Conservation (phyloP, 1,284 basidiomycete species). For the Trametes polyzona region DNA sequence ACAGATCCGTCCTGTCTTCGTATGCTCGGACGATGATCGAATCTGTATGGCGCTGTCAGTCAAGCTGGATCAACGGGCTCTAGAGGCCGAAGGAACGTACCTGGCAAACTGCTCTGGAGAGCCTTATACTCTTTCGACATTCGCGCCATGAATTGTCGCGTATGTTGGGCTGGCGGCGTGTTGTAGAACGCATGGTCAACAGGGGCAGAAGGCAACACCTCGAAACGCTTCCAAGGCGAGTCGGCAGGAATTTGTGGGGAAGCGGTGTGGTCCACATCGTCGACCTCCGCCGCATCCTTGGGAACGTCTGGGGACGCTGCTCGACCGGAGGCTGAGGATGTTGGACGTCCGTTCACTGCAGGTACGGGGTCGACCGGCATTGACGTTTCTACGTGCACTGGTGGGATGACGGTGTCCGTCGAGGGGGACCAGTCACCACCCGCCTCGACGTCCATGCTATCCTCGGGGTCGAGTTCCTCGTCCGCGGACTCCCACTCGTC, state of each 20-base stretch:
- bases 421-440: slow-evolving; percentile 34
- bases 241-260: slow-evolving; percentile 21
- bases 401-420: slow-evolving; percentile 27
- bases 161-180: slow-evolving; percentile 63
- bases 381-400: slow-evolving; percentile 18
- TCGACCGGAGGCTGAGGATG: slow-evolving; percentile 25
- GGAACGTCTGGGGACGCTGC: slow-evolving; percentile 36
- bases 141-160: slow-evolving; percentile 74
- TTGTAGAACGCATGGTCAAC: slow-evolving; percentile 79
- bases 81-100: slow-evolving; percentile 44
- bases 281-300: slow-evolving; percentile 31
- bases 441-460: slow-evolving; percentile 30
- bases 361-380: slow-evolving; percentile 8
- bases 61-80: neutral
- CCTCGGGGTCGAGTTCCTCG: slow-evolving; percentile 27
- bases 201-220: slow-evolving; percentile 75
- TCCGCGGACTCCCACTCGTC: slow-evolving; percentile 36
- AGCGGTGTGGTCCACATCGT: slow-evolving; percentile 25
- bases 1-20: slow-evolving; percentile 84
- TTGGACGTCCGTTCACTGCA: slow-evolving; percentile 17
- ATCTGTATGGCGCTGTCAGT: slow-evolving; percentile 42
- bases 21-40: slow-evolving; percentile 75
- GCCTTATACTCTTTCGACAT: slow-evolving; percentile 85
- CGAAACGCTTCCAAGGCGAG: slow-evolving; percentile 75
- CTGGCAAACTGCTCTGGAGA: slow-evolving; percentile 79